A percentile compares a stretch with the other conserved stretches of the same genome.
These are phyloP conservation scores for Pythium pyrilobum DNA, from an alignment of 352 stramenopile species.

Conservation along the genomic window DNA sequence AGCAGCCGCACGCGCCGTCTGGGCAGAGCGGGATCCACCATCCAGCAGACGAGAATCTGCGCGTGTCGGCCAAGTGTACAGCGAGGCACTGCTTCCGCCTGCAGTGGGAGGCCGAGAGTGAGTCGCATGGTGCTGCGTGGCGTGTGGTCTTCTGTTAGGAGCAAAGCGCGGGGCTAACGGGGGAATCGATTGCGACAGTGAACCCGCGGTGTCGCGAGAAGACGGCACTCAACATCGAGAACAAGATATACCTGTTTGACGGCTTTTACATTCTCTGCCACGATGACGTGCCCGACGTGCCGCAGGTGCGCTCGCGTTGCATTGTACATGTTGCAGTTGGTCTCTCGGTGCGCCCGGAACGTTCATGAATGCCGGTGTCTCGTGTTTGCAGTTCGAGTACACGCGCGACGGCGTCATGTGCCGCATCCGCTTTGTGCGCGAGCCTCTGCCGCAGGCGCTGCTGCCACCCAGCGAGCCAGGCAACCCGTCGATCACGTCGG, in stretches of 20 bases:
- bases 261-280: slow-evolving; percentile 84
- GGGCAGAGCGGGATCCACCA: not conserved
- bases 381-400: slow-evolving; percentile 68
- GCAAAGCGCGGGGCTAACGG: not conserved
- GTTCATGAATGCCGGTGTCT: too few species aligned
- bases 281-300: slow-evolving; percentile 40
- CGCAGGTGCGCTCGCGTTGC: slow-evolving; percentile 30
- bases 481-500: slow-evolving; percentile 6
- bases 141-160: too few species aligned
- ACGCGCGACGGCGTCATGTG: slow-evolving; percentile 74
- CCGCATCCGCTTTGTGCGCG: slow-evolving; percentile 59
- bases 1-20: not conserved
- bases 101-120: slow-evolving; percentile 79
- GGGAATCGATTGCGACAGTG: slow-evolving; percentile 24
- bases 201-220: slow-evolving; percentile 69
- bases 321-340: not conserved
- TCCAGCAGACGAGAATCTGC: slow-evolving; percentile 39
- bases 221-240: slow-evolving; percentile 62
- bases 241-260: slow-evolving; percentile 74
- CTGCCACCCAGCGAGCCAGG: slow-evolving; percentile 5
- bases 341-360: too few species aligned
- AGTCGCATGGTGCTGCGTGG: slow-evolving; percentile 12
- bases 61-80: slow-evolving; percentile 60
- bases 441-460: slow-evolving; percentile 53
- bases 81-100: slow-evolving; percentile 62